A percentile compares a stretch with the other conserved stretches of the same genome.
Conservation (phyloP, 768 basidiomycete genomes). For the Tulasnella sp. region DNA sequence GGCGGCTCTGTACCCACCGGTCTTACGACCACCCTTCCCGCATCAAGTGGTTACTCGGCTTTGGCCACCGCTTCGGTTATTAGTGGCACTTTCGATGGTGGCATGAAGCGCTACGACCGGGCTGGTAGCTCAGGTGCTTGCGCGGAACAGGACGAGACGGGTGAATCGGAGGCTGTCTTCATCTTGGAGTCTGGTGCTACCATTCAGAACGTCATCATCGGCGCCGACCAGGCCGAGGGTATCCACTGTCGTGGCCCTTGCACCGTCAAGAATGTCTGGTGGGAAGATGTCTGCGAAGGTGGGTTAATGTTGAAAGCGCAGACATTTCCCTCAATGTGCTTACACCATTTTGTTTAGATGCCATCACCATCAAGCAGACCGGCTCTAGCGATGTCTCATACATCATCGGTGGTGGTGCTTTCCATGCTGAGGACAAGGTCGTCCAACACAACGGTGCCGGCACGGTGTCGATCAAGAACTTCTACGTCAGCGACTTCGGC, state of each 20-base stretch:
- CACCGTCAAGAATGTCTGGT: constrained; percentile 29
- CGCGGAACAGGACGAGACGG: constrained; percentile 23
- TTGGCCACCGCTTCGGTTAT: constrained; percentile 20
- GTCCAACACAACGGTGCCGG: too few relatives aligned
- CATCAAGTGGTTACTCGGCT: constrained; percentile 8
- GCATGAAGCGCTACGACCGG: constrained; percentile 24
- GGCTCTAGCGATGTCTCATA: not conserved
- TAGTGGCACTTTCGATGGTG: constrained; percentile 26
- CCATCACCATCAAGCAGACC: constrained; percentile 18
- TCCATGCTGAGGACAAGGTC: not conserved
- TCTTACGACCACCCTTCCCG: constrained; percentile 17
- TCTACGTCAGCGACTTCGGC: too few relatives aligned
- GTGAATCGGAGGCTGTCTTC: constrained; percentile 10
- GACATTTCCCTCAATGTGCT: not conserved
- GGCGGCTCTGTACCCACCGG: constrained; percentile 14
- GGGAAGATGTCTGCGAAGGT: constrained; percentile 30
- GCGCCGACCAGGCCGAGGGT: constrained; percentile 27
- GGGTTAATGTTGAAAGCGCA: not conserved
- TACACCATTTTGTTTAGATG: not conserved
- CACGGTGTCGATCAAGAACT: too few relatives aligned
- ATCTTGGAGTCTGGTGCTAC: constrained; percentile 5
- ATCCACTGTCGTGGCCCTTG: constrained; percentile 29
- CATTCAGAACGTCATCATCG: constrained; percentile 28
- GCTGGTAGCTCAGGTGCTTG: constrained; percentile 23
- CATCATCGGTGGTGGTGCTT: constrained; percentile 26